Evolutionary conservation across 495 filamentous ascomycete genomes (phyloP).

Genomic region (Antarctomyces pellizariae): DNA sequence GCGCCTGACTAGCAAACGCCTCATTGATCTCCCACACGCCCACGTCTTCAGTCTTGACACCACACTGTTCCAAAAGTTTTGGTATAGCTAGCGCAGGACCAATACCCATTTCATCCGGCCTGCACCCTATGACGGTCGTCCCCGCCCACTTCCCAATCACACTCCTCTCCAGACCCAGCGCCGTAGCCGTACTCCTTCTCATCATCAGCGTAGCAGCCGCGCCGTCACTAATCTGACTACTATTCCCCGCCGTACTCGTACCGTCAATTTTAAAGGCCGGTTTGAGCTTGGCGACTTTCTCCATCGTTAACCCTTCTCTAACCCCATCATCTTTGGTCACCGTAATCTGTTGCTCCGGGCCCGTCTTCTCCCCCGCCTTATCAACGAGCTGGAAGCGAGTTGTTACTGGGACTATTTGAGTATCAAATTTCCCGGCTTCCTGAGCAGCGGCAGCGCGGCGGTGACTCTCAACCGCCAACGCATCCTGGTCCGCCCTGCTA

Average conservation of each 20-base stretch:
- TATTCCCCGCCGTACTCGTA: constrained; percentile 67
- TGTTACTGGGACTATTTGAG: constrained; percentile 56
- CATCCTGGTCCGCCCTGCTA: constrained; percentile 55
- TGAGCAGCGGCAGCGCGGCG: constrained; percentile 44
- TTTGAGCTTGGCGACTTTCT: constrained; percentile 55
- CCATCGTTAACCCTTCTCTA: constrained; percentile 34
- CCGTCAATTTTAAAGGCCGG: constrained; percentile 60
- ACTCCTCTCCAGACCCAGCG: constrained; percentile 37
- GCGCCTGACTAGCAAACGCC: constrained; percentile 74
- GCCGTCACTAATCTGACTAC: constrained; percentile 67
- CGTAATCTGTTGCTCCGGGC: constrained; percentile 22
- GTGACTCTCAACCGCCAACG: constrained; percentile 54
- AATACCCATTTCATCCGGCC: constrained; percentile 83
- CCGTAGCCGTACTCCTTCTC: constrained; percentile 58
- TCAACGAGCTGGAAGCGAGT: constrained; percentile 40
- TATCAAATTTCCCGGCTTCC: constrained; percentile 40
- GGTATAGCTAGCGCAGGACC: constrained; percentile 74
- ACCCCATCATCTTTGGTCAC: constrained; percentile 69
- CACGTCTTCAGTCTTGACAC: constrained; percentile 41
- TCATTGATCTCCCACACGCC: constrained; percentile 94
- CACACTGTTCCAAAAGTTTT: constrained; percentile 42
- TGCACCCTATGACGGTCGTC: constrained; percentile 47
- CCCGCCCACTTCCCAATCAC: constrained; percentile 67
- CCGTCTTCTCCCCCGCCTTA: constrained; percentile 31
- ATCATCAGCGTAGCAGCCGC: constrained; percentile 65